phyloP scores from a whole-genome alignment of 371 early-diverging fungal species.

The Mucor racemosus region DNA sequence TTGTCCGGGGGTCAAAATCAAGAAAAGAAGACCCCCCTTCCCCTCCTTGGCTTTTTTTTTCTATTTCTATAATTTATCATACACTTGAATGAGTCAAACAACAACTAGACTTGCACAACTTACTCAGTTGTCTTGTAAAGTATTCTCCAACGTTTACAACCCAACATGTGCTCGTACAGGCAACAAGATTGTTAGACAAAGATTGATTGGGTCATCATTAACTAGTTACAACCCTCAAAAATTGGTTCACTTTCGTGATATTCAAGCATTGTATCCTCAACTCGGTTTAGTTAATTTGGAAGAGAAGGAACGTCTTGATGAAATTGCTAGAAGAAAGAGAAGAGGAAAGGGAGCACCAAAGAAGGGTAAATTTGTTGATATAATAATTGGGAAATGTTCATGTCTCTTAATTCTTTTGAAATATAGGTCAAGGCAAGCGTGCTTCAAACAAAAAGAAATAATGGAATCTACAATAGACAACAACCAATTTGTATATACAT shows the following conservation, averaged over 20 bases:
- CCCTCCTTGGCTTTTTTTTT: conserved; percentile 6
- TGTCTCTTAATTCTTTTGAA: conserved; percentile 2
- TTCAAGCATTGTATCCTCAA: conserved; percentile 64
- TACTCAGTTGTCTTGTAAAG: conserved; percentile 66
- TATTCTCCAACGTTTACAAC: conserved; percentile 76
- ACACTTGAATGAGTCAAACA: conserved; percentile 25
- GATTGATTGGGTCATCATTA: conserved; percentile 69
- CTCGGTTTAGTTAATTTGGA: conserved; percentile 64
- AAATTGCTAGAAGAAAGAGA: conserved; percentile 69
- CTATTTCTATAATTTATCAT: not conserved
- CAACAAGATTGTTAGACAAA: conserved; percentile 73
- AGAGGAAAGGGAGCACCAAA: conserved; percentile 85
- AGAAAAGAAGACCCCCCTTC: not conserved
- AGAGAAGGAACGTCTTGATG: conserved; percentile 74
- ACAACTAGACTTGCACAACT: conserved; percentile 53
- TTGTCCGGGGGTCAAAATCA: conserved; percentile 10
- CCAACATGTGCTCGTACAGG: conserved; percentile 75
- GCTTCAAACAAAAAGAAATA: conserved; percentile 68
- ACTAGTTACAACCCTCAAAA: conserved; percentile 71
- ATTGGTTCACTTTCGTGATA: conserved; percentile 60
- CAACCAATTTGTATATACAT: conserved; percentile 12
- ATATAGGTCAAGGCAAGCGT: conserved; percentile 67
- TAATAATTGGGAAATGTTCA: not conserved
- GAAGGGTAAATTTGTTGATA: conserved; percentile 61
- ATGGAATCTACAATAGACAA: conserved; percentile 10